Percentiles rank a stretch among this genome's conserved stretches.
These are phyloP conservation scores for Scytalidium sp. DNA, from an alignment of 2,329 filamentous ascomycete genomes.

Conservation along the genomic window DNA sequence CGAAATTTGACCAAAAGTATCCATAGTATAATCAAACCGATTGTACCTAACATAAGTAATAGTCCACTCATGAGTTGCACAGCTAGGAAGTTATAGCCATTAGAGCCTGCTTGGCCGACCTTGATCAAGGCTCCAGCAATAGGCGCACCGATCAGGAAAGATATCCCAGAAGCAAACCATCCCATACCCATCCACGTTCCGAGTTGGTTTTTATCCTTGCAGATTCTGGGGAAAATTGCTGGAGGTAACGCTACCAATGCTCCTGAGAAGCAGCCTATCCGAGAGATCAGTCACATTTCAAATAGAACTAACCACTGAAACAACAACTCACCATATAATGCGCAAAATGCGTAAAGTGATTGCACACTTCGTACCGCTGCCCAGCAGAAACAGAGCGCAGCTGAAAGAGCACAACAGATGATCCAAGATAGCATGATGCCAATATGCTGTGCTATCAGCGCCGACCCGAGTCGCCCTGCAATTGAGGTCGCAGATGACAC, in stretches of 20 bases:
- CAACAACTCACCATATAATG: neutral
- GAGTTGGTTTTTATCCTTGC: neutral
- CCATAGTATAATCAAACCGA: neutral
- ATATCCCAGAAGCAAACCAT: conserved; percentile 4
- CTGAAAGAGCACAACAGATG: neutral
- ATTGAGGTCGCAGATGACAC: neutral
- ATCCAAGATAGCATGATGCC: neutral
- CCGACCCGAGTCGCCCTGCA: neutral
- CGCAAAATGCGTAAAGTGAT: neutral
- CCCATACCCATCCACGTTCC: conserved; percentile 11
- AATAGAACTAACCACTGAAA: neutral
- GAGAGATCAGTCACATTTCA: neutral
- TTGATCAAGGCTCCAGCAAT: conserved; percentile 6
- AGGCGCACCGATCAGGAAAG: conserved; percentile 8
- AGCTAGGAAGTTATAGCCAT: neutral
- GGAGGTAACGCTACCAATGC: neutral
- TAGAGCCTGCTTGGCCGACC: neutral
- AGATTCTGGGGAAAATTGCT: neutral
- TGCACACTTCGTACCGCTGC: neutral
- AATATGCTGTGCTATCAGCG: neutral
- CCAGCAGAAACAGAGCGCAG: neutral
- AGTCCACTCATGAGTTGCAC: neutral
- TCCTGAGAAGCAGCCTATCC: neutral
- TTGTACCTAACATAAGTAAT: neutral
- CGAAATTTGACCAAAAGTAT: neutral